Evolutionary conservation across 805 yeast genomes (phyloP).

Genomic region (Ogataea henricii): DNA sequence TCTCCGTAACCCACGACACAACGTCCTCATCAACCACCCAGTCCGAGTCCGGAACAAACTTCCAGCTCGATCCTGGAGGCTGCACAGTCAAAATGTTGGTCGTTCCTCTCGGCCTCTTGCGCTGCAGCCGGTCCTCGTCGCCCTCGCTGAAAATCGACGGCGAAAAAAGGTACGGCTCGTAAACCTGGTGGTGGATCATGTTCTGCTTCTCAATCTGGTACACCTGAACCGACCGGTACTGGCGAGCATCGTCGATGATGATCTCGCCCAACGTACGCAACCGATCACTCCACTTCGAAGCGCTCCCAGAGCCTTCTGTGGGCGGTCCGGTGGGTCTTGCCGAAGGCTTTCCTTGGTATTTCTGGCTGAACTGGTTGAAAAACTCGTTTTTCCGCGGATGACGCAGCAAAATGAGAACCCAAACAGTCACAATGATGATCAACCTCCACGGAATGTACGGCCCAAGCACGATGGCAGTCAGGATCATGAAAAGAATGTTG

Average conservation of each 20-base stretch:
- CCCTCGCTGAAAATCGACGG: conserved; percentile 52
- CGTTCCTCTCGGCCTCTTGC: conserved; percentile 68
- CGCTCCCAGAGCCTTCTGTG: background rate
- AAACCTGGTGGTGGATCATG: conserved; percentile 51
- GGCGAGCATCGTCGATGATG: conserved; percentile 72
- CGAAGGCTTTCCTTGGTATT: no score
- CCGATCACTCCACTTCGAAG: background rate
- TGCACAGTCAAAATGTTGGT: conserved; percentile 51
- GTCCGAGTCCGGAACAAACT: conserved; percentile 54
- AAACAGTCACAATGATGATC: conserved; percentile 56
- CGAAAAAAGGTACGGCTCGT: conserved; percentile 64
- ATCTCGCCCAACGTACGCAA: conserved; percentile 30
- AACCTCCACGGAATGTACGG: conserved; percentile 65
- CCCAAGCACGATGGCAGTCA: conserved; percentile 44
- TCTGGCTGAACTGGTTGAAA: conserved; percentile 24
- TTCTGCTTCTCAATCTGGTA: conserved; percentile 75
- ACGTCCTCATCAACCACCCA: conserved; percentile 70
- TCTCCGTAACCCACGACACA: conserved; percentile 49
- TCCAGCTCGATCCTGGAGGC: conserved; percentile 73
- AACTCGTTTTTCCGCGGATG: conserved; percentile 56
- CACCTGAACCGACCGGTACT: conserved; percentile 64
- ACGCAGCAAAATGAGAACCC: conserved; percentile 52
- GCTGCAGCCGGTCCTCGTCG: conserved; percentile 47
- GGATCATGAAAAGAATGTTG: conserved; percentile 41
- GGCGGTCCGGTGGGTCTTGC: background rate